Percentiles rank a stretch among this genome's conserved stretches.
Evolutionary conservation across 345 rosid species (phyloP).

Genomic region (Sonneratia alba): DNA sequence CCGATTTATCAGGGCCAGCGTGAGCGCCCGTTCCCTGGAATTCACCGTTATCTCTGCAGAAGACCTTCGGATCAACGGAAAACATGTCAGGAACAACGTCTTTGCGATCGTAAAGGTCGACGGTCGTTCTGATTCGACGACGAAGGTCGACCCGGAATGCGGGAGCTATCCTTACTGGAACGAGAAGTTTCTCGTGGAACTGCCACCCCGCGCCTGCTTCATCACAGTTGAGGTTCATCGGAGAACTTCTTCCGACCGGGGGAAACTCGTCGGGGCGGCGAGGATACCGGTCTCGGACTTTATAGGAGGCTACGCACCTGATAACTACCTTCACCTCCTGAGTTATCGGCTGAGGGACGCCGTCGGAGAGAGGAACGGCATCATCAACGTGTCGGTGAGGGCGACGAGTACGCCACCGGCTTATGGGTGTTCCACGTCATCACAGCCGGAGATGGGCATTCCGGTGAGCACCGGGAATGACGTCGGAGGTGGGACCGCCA

Average conservation of each 20-base stretch:
- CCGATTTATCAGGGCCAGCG: background rate
- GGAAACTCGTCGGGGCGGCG: conserved; percentile 10
- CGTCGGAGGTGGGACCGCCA: conserved; percentile 1
- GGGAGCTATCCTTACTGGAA: conserved; percentile 15
- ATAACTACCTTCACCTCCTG: conserved; percentile 13
- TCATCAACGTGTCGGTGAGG: conserved; percentile 14
- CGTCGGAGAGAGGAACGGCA: conserved; percentile 9
- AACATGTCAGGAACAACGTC: conserved; percentile 11
- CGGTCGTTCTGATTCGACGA: background rate
- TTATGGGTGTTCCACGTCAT: conserved; percentile 1
- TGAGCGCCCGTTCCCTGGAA: conserved; percentile 25
- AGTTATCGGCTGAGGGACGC: conserved; percentile 17
- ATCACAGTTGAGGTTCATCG: conserved; percentile 13
- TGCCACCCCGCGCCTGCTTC: conserved; percentile 1
- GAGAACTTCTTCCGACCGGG: conserved; percentile 3
- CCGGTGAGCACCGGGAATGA: conserved; percentile 1
- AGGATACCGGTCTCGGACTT: conserved; percentile 17
- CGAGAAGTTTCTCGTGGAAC: conserved; percentile 12
- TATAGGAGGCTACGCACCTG: conserved; percentile 14
- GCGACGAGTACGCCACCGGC: background rate
- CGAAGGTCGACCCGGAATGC: conserved; percentile 6
- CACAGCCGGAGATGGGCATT: background rate
- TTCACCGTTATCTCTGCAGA: conserved; percentile 15
- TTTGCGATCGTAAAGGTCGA: conserved; percentile 7
- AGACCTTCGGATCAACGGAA: conserved; percentile 7